Evolutionary conservation across 148 eudicot genomes (phyloP), one percentile per base, ranked within the genome.

Genomic region (Cornus kousa): DNA sequence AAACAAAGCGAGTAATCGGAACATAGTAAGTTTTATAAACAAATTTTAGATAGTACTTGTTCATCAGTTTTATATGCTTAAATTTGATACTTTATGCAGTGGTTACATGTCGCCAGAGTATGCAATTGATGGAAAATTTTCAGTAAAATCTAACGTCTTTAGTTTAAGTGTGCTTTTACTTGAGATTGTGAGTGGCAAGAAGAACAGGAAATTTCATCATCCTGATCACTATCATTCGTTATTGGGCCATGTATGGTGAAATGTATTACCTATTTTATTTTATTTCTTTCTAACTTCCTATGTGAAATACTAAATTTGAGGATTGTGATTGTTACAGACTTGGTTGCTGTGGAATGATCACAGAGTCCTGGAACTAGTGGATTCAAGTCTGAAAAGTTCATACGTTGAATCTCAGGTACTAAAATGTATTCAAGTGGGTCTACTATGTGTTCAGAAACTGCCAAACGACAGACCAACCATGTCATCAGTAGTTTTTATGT

Each of bases 101-200:
- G 87, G 87, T 14, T 85, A 82, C 74, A 85, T 85, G 87, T 78
- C 87, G 0, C 85, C 85, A 0, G 85, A 85, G 68, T 85, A 85
- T 43, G 82, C 82, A 2, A 19, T 78, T 17, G 79, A 79, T 59
- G 87, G 87, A 13, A 53, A 76, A 7, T 79, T 85, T 70, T 85
- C 87, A 20, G 72, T 79, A 68, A 85, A 85, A 73, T 85, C 87
- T 0, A 80, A 85, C 35, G 87, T 85, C 59, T 85, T 79, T 17
- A 85, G 87, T 72, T 85, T 82, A 23, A 85, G 87, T 3, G 79
- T 85, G 46, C 48, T 85, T 2, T 59, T 85, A 43, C 70, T 85
- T 39, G 87, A 85, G 78, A 79, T 82, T 16, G 20, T 82, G 22
- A 85, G 84, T 40, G 85, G 87, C 16, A 82, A 85, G 75, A 82